phyloP scores from a whole-genome alignment of 345 rosid genomes.

The Pelargonium nanum region DNA sequence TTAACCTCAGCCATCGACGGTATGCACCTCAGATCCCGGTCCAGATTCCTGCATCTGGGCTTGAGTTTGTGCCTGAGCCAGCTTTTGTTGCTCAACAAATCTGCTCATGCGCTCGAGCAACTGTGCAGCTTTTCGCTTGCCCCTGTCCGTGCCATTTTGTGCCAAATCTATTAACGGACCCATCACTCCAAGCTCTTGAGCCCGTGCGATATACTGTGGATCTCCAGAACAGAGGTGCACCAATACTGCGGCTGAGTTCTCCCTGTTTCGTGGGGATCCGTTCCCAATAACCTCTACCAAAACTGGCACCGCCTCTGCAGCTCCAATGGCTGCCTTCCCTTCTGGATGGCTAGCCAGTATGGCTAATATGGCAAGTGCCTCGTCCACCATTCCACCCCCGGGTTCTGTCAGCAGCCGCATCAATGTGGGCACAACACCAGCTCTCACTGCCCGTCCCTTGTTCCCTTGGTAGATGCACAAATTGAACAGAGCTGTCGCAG shows the following conservation, averaged over 20 bases:
- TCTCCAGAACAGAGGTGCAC: constrained; percentile 72
- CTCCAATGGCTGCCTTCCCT: constrained; percentile 34
- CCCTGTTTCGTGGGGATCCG: constrained; percentile 34
- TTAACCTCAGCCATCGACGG: neutral
- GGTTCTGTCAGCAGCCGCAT: constrained; percentile 29
- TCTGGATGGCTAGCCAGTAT: constrained; percentile 35
- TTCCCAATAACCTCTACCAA: constrained; percentile 27
- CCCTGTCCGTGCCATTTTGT: constrained; percentile 79
- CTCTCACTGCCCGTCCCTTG: constrained; percentile 89
- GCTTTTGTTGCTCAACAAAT: constrained; percentile 56
- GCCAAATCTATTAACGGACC: constrained; percentile 55
- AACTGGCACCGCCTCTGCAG: constrained; percentile 31
- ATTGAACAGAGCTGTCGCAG: constrained; percentile 89
- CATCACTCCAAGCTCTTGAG: constrained; percentile 65
- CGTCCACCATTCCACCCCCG: constrained; percentile 39
- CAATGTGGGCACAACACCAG: constrained; percentile 41
- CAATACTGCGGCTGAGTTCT: constrained; percentile 35
- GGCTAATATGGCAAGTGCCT: constrained; percentile 35
- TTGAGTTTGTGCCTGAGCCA: constrained; percentile 11
- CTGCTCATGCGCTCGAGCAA: constrained; percentile 65
- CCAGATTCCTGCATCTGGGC: neutral
- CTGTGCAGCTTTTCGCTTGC: constrained; percentile 80
- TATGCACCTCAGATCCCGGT: neutral
- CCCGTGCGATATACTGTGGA: constrained; percentile 50
- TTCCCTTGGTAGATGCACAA: constrained; percentile 84